phyloP scores from a whole-genome alignment of 2,329 filamentous ascomycete genomes.

The Aureobasidium pullulans region DNA sequence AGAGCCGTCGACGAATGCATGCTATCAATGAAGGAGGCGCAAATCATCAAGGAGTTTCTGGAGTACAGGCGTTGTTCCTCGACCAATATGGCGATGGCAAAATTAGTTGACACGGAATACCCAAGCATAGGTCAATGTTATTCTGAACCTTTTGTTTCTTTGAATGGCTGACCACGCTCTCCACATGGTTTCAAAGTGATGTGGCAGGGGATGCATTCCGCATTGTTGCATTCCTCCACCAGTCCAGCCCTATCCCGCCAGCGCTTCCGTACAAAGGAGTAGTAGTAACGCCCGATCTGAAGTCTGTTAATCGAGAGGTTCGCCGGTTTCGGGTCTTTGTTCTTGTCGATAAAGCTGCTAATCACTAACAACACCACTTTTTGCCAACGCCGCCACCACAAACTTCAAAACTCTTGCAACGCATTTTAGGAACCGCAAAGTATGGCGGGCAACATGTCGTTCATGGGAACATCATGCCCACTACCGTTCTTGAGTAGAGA shows the following conservation, averaged over 20 bases:
- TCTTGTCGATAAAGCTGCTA: neutral
- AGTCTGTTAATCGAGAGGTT: neutral
- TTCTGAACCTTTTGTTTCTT: slow-evolving; percentile 1
- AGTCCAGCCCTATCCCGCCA: neutral
- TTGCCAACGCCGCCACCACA: neutral
- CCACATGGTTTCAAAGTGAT: neutral
- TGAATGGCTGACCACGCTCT: neutral
- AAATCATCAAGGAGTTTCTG: slow-evolving; percentile 7
- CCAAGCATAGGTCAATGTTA: slow-evolving; percentile 6
- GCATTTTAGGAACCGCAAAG: neutral
- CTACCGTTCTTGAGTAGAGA: slow-evolving; percentile 15
- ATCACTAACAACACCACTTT: neutral
- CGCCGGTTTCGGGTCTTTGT: slow-evolving; percentile 11
- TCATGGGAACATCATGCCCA: slow-evolving; percentile 13
- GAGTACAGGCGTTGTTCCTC: slow-evolving; percentile 1
- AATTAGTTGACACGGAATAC: slow-evolving; percentile 9
- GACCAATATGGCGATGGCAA: slow-evolving; percentile 4
- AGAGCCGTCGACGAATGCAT: slow-evolving; percentile 7
- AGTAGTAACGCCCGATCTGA: neutral
- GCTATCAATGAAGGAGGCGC: neutral
- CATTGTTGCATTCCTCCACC: neutral
- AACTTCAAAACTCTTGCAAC: neutral
- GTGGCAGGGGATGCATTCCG: slow-evolving; percentile 5
- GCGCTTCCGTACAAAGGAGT: neutral
- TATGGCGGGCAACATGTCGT: slow-evolving; percentile 2